These are phyloP conservation scores for Sphagnum fallax DNA, from an alignment of 228 moss, liverwort and hornwort species.

Conservation along the genomic window DNA sequence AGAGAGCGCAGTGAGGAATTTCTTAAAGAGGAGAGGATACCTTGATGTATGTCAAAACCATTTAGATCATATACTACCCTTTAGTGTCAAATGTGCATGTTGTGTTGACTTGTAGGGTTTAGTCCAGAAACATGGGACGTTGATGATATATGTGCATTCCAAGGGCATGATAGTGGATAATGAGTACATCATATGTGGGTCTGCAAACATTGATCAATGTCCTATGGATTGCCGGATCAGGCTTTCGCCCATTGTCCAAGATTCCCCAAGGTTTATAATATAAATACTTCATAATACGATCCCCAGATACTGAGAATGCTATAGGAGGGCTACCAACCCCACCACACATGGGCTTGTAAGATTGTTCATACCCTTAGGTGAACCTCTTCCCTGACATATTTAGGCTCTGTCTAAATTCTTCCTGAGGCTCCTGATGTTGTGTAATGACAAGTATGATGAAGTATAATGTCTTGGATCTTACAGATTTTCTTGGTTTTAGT, in stretches of 20 bases:
- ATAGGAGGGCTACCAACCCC: constrained; percentile 85
- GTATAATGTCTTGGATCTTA: not conserved
- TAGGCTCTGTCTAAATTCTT: not conserved
- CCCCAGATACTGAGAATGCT: constrained; percentile 89
- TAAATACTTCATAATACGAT: constrained; percentile 11
- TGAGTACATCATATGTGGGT: constrained; percentile 80
- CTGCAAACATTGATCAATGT: constrained; percentile 95
- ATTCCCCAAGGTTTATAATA: no score
- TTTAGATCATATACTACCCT: not conserved
- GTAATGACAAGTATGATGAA: not conserved
- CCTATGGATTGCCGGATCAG: constrained; percentile 58
- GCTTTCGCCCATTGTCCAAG: no score
- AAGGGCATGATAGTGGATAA: constrained; percentile 98
- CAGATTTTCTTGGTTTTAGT: no score
- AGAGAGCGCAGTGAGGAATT: no score
- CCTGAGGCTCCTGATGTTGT: not conserved
- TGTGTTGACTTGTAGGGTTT: constrained; percentile 32
- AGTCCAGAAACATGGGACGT: constrained; percentile 64
- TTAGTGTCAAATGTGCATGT: constrained; percentile 5
- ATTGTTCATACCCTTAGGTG: constrained; percentile 46
- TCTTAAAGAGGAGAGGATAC: no score
- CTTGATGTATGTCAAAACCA: no score
- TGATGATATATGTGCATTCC: constrained; percentile 96
- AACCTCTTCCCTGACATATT: not conserved
- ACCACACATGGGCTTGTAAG: constrained; percentile 33